Percentiles rank a stretch among this genome's conserved stretches.
phyloP scores from a whole-genome alignment of 2,329 filamentous ascomycete species.

The Aspergillus sp. region DNA sequence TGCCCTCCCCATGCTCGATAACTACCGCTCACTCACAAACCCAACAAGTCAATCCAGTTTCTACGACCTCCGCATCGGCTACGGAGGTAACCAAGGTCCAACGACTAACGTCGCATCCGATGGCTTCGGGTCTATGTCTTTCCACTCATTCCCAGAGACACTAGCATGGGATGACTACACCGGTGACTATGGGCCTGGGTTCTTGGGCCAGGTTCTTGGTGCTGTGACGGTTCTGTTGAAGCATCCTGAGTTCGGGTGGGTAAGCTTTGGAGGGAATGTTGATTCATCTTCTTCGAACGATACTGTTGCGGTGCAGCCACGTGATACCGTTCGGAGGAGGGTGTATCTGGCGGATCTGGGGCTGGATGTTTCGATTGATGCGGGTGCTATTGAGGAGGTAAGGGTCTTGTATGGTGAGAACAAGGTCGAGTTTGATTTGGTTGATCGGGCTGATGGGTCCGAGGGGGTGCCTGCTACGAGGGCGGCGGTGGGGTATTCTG shows the following conservation, averaged over 20 bases:
- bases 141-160: constrained; percentile 60
- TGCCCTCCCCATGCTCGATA: constrained; percentile 55
- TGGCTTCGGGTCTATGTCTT: constrained; percentile 57
- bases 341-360: background rate
- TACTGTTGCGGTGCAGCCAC: background rate
- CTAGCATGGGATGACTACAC: constrained; percentile 59
- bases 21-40: constrained; percentile 44
- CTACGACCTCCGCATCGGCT: constrained; percentile 57
- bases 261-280: constrained; percentile 52
- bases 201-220: constrained; percentile 55
- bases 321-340: background rate
- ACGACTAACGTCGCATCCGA: constrained; percentile 58
- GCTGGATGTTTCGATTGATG: background rate
- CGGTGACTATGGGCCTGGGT: constrained; percentile 60
- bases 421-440: background rate
- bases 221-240: constrained; percentile 54
- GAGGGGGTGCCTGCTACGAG: background rate
- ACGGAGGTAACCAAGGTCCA: constrained; percentile 56
- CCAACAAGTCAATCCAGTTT: constrained; percentile 45
- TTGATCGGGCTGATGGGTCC: background rate
- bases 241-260: constrained; percentile 48
- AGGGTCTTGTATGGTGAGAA: background rate
- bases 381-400: background rate
- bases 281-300: background rate
- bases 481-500: background rate